Evolutionary conservation across 371 early-diverging fungal genomes (phyloP).

Genomic region (Parasitella parasitica): DNA sequence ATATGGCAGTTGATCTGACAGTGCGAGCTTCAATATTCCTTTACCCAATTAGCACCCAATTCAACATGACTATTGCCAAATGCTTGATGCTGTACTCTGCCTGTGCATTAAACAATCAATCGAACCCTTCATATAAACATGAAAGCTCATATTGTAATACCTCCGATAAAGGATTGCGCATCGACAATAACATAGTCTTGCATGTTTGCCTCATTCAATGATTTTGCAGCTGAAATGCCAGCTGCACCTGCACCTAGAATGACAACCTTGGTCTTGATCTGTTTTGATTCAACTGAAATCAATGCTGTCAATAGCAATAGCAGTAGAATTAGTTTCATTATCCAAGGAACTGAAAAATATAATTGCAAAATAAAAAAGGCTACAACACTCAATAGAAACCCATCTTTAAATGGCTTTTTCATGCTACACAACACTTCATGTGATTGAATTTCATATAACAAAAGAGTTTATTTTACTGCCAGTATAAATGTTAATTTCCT

Average conservation of each 20-base stretch:
- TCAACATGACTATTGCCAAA: conserved; percentile 39
- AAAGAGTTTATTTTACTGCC: conserved; percentile 7
- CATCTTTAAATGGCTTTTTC: neutral
- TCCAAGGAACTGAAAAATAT: neutral
- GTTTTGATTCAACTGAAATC: neutral
- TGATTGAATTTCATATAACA: conserved; percentile 1
- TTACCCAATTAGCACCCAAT: conserved; percentile 53
- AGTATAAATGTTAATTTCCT: neutral
- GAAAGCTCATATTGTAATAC: conserved; percentile 15
- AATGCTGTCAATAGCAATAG: neutral
- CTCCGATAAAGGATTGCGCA: conserved; percentile 42
- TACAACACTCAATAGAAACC: neutral
- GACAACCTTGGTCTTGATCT: conserved; percentile 29
- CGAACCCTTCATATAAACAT: neutral
- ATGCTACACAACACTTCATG: neutral
- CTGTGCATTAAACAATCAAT: conserved; percentile 8
- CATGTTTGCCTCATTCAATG: conserved; percentile 17
- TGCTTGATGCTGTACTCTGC: conserved; percentile 35
- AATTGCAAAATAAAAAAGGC: neutral
- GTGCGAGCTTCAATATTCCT: no score
- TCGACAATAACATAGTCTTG: conserved; percentile 42
- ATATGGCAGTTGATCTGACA: neutral
- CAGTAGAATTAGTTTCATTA: neutral
- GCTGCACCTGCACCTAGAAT: conserved; percentile 49
- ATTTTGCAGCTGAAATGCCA: conserved; percentile 42